Evolutionary conservation across 1,284 basidiomycete species (phyloP), one percentile per base, ranked within the genome.

Genomic region (Somion occarium): DNA sequence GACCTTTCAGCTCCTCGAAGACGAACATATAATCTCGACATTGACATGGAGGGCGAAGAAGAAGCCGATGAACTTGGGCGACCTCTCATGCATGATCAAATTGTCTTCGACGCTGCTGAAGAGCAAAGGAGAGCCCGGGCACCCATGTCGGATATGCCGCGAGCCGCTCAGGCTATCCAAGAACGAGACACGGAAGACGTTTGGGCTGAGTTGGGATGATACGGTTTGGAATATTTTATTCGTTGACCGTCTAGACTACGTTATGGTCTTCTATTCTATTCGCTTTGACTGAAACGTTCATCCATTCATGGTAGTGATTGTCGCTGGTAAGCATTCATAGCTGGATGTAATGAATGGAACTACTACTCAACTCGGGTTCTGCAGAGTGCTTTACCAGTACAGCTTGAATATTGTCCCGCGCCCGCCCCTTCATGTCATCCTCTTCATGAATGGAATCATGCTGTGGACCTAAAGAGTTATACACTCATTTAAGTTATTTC

Each of bases 1-100:
- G 93, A 97, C 65, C 85, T 97, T 68, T 74, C 83, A 67, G 72
- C 85, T 61, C 77, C 83, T 61, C 71, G 89, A 68, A 70, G 82
- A 65, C 73, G 88, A 61, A 79, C 91, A 59, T 79, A 85, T 73
- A 74, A 71, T 48, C 73, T 88, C 48, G 88, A 91, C 65, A 74
- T 88, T 51, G 88, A 88, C 59, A 70, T 86, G 52, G 85, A 88
- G 49, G 83, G 85, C 42, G 84, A 86, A 37, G 80, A 82, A 12
- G 75, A 75, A 48, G 56, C 56, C 13, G 77, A 80, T 52, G 83
- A 84, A 55, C 68, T 83, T 44, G 74, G 70, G 30, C 72, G 73
- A 44, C 81, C 82, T 15, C 71, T 83, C 24, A 76, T 82, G 9
- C 72, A 70, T 42, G 74, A 82, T 57, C 68, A 76, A 22, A 72